These are phyloP conservation scores for Amylostereum areolatum DNA, from an alignment of 1,284 basidiomycete species.

Conservation along the genomic window DNA sequence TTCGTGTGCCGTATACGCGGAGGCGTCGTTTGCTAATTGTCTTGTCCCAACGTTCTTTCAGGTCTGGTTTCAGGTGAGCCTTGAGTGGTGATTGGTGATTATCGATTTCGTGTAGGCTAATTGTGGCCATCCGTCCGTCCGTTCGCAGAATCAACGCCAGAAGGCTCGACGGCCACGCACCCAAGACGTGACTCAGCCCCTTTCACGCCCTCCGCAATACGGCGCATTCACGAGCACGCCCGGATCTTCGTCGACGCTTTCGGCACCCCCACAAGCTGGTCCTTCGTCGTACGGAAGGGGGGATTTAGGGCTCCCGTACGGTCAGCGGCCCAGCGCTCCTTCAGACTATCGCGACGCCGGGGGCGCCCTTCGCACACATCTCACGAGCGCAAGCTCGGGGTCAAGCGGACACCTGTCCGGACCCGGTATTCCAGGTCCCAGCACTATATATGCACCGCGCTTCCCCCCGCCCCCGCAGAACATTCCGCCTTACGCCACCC, in stretches of 20 bases:
- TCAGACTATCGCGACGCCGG: constrained; percentile 2
- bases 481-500: neutral
- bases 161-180: constrained; percentile 66
- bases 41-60: constrained; percentile 22
- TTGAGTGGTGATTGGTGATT: constrained; percentile 2
- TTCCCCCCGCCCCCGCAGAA: neutral
- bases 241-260: constrained; percentile 12
- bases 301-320: constrained; percentile 3
- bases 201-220: constrained; percentile 51
- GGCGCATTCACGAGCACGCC: constrained; percentile 48
- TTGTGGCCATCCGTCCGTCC: constrained; percentile 12
- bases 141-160: constrained; percentile 67
- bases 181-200: constrained; percentile 30
- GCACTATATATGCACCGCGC: constrained; percentile 1
- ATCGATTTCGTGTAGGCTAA: constrained; percentile 12
- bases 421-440: constrained; percentile 54
- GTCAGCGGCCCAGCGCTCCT: constrained; percentile 1
- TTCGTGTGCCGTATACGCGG: neutral
- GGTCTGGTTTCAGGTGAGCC: constrained; percentile 81
- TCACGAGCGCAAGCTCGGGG: neutral
- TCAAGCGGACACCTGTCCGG: constrained; percentile 38
- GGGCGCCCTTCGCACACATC: neutral
- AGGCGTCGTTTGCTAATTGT: neutral
- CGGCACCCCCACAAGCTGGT: constrained; percentile 15
- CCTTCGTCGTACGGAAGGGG: constrained; percentile 9